Percentiles rank a stretch among this genome's conserved stretches.
Conservation (phyloP, 148 eudicot species). For the Camellia lanceoleosa region DNA sequence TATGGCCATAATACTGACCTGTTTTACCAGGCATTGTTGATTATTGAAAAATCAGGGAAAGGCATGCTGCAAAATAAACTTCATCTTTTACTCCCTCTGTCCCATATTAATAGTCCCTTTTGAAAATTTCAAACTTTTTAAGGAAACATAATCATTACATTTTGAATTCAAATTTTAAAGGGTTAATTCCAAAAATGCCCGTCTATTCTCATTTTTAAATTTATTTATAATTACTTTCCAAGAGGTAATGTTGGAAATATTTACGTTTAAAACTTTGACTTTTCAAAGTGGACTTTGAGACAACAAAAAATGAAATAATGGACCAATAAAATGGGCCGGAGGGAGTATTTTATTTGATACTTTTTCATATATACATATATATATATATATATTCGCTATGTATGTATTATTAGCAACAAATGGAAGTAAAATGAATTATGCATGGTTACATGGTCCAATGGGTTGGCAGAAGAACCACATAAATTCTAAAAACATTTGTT, state of each 20-base stretch:
- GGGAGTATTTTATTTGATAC: background rate
- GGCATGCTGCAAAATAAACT: constrained; percentile 1
- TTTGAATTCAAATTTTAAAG: too few relatives aligned
- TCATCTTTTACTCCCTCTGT: background rate
- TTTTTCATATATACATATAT: background rate
- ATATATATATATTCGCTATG: background rate
- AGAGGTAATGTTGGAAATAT: too few relatives aligned
- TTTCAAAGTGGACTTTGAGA: too few relatives aligned
- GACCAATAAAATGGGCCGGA: too few relatives aligned
- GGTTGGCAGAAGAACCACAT: constrained; percentile 9
- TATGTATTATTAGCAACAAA: background rate
- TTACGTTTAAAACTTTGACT: too few relatives aligned
- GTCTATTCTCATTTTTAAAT: too few relatives aligned
- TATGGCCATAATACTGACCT: background rate
- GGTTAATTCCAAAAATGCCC: too few relatives aligned
- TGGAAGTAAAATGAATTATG: background rate
- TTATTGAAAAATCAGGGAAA: constrained; percentile 5
- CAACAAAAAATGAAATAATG: too few relatives aligned
- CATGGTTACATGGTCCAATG: background rate
- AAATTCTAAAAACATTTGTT: background rate
- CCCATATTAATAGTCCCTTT: too few relatives aligned
- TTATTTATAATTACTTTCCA: too few relatives aligned
- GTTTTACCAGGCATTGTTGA: background rate
- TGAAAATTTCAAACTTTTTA: too few relatives aligned
- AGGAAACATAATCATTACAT: too few relatives aligned